A percentile compares a stretch with the other conserved stretches of the same genome.
phyloP scores from a whole-genome alignment of 2,329 filamentous ascomycete species.

The Ustulina deusta region DNA sequence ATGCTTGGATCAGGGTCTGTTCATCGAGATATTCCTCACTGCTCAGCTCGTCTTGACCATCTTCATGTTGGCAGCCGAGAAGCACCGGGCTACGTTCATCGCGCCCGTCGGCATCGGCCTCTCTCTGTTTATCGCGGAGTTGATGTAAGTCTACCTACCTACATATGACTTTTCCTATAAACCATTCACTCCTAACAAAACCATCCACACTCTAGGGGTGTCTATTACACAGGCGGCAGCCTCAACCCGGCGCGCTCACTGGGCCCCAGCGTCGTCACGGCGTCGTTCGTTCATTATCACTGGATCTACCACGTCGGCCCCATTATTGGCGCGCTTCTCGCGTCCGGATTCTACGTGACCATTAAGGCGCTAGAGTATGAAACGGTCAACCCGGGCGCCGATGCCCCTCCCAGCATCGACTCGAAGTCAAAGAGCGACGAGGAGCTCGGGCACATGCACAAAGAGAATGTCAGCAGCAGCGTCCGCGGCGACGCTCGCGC shows the following conservation, averaged over 20 bases:
- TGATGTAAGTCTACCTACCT: slow-evolving; percentile 48
- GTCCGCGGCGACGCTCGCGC: background rate
- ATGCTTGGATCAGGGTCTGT: slow-evolving; percentile 26
- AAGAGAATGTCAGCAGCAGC: background rate
- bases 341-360: slow-evolving; percentile 48
- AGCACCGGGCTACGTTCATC: slow-evolving; percentile 71
- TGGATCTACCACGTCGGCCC: slow-evolving; percentile 57
- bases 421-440: background rate
- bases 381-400: slow-evolving; percentile 42
- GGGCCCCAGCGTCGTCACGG: slow-evolving; percentile 49
- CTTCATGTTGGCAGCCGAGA: slow-evolving; percentile 71
- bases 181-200: slow-evolving; percentile 22
- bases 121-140: slow-evolving; percentile 64
- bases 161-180: background rate
- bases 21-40: slow-evolving; percentile 61
- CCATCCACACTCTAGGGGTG: slow-evolving; percentile 39
- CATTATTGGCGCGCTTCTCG: slow-evolving; percentile 53
- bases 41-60: slow-evolving; percentile 65
- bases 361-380: slow-evolving; percentile 46
- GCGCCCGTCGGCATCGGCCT: slow-evolving; percentile 73
- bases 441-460: background rate
- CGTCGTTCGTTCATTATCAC: slow-evolving; percentile 47
- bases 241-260: slow-evolving; percentile 54
- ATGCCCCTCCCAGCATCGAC: background rate
- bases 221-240: slow-evolving; percentile 51